Conservation (phyloP, 75 land plant genomes). For the Cupressus sempervirens region DNA sequence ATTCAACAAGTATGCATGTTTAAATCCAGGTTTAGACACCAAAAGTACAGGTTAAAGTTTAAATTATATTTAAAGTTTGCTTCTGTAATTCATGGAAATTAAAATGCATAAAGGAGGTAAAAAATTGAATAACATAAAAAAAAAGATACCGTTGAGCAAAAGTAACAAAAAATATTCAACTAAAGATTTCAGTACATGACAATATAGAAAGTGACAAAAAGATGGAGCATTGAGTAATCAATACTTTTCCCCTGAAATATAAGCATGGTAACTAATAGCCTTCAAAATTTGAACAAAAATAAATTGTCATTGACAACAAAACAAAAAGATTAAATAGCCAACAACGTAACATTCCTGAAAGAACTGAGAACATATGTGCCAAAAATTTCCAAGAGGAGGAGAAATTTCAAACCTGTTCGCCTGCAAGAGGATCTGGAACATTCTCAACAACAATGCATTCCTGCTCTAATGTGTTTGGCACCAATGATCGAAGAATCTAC, state of each 20-base stretch:
- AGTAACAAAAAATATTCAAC: not conserved
- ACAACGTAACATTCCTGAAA: not conserved
- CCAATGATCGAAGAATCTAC: slow-evolving; percentile 36
- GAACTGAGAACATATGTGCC: not conserved
- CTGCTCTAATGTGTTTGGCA: slow-evolving; percentile 61
- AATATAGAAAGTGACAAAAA: not conserved
- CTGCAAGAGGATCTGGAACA: slow-evolving; percentile 81
- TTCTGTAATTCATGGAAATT: not conserved
- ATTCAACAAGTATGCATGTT: too few species aligned
- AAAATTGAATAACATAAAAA: not conserved
- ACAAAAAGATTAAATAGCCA: not conserved
- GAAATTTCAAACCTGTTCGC: slow-evolving; percentile 72
- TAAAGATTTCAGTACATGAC: not conserved
- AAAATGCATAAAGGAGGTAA: not conserved
- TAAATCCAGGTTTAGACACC: too few species aligned
- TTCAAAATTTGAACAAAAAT: not conserved
- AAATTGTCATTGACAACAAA: not conserved
- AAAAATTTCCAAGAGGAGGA: not conserved
- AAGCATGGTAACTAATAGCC: not conserved
- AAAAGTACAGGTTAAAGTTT: too few species aligned
- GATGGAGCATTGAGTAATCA: not conserved
- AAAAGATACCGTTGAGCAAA: not conserved
- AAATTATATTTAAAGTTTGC: too few species aligned
- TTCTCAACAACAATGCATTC: slow-evolving; percentile 80
- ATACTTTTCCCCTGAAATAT: not conserved